A percentile compares a stretch with the other conserved stretches of the same genome.
phyloP scores from a whole-genome alignment of 176 grass and related monocot genomes.

The Carex cristatella region DNA sequence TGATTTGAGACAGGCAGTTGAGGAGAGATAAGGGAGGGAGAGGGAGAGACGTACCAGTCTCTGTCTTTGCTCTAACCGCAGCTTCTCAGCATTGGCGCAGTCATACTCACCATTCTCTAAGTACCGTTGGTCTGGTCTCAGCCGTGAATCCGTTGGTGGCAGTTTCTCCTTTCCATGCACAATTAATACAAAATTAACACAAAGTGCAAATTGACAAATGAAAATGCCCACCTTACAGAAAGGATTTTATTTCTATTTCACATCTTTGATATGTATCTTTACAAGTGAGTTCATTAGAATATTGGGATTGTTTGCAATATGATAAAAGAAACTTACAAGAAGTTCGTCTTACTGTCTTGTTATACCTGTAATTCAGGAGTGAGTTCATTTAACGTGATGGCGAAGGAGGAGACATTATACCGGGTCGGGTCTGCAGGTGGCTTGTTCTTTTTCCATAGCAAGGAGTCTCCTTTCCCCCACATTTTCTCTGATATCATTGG shows the following conservation, averaged over 20 bases:
- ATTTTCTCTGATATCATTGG: conserved; percentile 37
- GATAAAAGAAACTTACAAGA: not conserved
- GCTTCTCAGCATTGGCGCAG: conserved; percentile 75
- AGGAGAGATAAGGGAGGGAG: not conserved
- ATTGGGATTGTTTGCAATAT: not conserved
- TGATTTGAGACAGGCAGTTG: not conserved
- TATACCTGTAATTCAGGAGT: conserved; percentile 73
- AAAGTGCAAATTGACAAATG: not conserved
- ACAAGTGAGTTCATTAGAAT: not conserved
- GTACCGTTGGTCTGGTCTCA: conserved; percentile 84
- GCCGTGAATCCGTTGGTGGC: conserved; percentile 89
- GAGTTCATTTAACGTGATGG: conserved; percentile 86
- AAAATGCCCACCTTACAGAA: not conserved
- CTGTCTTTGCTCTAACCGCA: conserved; percentile 71
- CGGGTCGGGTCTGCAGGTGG: conserved; percentile 70
- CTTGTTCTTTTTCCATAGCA: conserved; percentile 83
- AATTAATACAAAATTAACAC: conserved; percentile 7
- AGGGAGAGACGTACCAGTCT: conserved; percentile 49
- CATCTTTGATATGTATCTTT: not conserved
- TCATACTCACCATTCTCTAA: conserved; percentile 92
- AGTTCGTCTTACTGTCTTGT: not conserved
- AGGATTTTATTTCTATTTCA: not conserved
- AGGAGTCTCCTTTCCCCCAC: conserved; percentile 32
- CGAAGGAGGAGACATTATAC: conserved; percentile 88
- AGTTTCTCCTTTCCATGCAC: conserved; percentile 62